These are phyloP conservation scores for Phytophthora colocasiae DNA, from an alignment of 352 stramenopile genomes.

Conservation along the genomic window DNA sequence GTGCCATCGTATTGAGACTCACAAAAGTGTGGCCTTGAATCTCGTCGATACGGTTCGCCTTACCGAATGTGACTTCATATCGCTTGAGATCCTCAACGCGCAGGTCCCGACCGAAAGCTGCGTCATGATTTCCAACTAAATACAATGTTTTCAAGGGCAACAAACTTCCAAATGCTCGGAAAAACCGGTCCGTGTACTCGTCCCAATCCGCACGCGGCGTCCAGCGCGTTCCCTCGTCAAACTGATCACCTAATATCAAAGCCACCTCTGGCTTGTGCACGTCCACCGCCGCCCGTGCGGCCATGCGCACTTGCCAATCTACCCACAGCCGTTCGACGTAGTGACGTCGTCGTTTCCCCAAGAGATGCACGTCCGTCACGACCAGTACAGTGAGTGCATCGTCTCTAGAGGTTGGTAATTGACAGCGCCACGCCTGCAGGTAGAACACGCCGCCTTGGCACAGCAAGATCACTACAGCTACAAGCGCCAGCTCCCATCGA, in stretches of 20 bases:
- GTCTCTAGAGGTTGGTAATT: slow-evolving; percentile 13
- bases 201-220: slow-evolving; percentile 61
- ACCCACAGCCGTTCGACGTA: slow-evolving; percentile 72
- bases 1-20: slow-evolving; percentile 80
- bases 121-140: slow-evolving; percentile 82
- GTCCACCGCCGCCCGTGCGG: slow-evolving; percentile 49
- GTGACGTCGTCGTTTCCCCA: slow-evolving; percentile 69
- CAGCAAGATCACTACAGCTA: slow-evolving; percentile 37
- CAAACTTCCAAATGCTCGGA: slow-evolving; percentile 46
- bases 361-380: slow-evolving; percentile 76
- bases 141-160: slow-evolving; percentile 59
- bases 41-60: slow-evolving; percentile 58
- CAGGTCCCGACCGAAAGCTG: slow-evolving; percentile 67
- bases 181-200: slow-evolving; percentile 66
- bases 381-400: slow-evolving; percentile 54
- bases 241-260: slow-evolving; percentile 75
- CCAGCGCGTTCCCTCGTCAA: slow-evolving; percentile 71
- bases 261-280: slow-evolving; percentile 63
- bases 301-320: slow-evolving; percentile 68
- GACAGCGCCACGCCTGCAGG: slow-evolving; percentile 52
- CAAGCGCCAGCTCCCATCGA: slow-evolving; percentile 27
- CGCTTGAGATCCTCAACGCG: slow-evolving; percentile 46
- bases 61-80: slow-evolving; percentile 67
- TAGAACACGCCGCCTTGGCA: slow-evolving; percentile 73
- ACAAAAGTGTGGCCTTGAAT: slow-evolving; percentile 67